Conservation (phyloP, 129 eudicot genomes). For the Rutidosis leptorrhynchoides region DNA sequence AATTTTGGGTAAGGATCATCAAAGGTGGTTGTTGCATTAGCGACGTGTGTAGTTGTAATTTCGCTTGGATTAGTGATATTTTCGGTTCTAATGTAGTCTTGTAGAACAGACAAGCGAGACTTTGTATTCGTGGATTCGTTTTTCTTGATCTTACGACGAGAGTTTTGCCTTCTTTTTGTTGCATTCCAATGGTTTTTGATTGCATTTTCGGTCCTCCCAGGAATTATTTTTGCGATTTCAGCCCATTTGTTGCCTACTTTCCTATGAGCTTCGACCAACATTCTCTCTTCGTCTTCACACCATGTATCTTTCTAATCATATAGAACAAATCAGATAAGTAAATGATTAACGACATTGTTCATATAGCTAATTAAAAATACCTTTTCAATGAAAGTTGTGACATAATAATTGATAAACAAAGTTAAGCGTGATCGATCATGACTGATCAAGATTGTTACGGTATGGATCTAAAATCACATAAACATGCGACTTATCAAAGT, state of each 20-base stretch:
- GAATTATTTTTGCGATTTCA: slow-evolving; percentile 61
- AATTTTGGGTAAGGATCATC: slow-evolving; percentile 21
- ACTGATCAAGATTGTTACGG: not conserved
- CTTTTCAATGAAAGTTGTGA: too few species aligned
- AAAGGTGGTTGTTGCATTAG: slow-evolving; percentile 10
- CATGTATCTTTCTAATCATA: slow-evolving; percentile 53
- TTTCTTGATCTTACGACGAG: slow-evolving; percentile 49
- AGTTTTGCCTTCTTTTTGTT: slow-evolving; percentile 61
- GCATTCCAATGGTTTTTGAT: slow-evolving; percentile 88
- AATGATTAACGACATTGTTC: not conserved
- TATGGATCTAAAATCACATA: not conserved
- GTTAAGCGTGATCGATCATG: not conserved
- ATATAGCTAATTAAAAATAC: not conserved
- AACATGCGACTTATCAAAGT: not conserved
- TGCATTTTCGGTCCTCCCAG: slow-evolving; percentile 73
- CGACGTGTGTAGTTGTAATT: slow-evolving; percentile 1
- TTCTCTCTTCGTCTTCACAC: slow-evolving; percentile 70
- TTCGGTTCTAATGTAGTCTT: slow-evolving; percentile 49
- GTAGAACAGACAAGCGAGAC: slow-evolving; percentile 34
- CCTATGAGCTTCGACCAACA: slow-evolving; percentile 54
- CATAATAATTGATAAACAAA: too few species aligned
- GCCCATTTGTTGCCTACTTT: slow-evolving; percentile 72
- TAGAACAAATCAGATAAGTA: too few species aligned
- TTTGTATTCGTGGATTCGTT: slow-evolving; percentile 24
- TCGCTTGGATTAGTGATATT: slow-evolving; percentile 3